phyloP scores from a whole-genome alignment of 116 monocot species.

The Posidonia oceanica region DNA sequence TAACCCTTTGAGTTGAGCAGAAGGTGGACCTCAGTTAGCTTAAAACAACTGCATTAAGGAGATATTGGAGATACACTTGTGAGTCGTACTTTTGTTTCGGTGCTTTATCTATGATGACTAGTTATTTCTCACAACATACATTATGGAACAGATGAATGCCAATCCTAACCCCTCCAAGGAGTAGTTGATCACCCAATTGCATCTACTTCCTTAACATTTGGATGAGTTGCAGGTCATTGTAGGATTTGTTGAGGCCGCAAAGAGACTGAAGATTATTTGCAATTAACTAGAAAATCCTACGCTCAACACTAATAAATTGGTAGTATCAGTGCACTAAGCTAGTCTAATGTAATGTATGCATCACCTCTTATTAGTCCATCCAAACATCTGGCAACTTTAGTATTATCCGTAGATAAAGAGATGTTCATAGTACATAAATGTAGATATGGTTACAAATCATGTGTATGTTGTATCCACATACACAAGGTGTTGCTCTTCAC shows the following conservation, averaged over 20 bases:
- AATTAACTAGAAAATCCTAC: conserved; percentile 12
- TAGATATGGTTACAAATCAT: background rate
- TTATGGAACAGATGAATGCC: conserved; percentile 32
- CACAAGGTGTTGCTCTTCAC: background rate
- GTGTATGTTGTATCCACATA: background rate
- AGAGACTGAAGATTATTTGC: conserved; percentile 52
- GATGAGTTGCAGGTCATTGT: conserved; percentile 72
- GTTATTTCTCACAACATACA: too few species aligned
- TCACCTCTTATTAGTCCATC: background rate
- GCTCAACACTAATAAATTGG: background rate
- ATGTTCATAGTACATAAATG: background rate
- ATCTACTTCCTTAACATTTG: conserved; percentile 32
- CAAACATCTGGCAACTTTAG: background rate
- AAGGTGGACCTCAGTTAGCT: conserved; percentile 56
- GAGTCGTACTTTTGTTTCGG: conserved; percentile 11
- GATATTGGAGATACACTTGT: conserved; percentile 89
- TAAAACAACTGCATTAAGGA: conserved; percentile 71
- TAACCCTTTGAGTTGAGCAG: too few species aligned
- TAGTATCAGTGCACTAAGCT: too few species aligned
- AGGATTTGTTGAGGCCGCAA: conserved; percentile 57
- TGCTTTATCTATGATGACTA: background rate
- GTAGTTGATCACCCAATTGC: conserved; percentile 33
- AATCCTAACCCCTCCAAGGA: conserved; percentile 84
- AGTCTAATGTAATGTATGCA: background rate
- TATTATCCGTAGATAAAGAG: background rate